Base-by-base conservation (phyloP, 2,329 filamentous ascomycete genomes). In the Neodidymelliopsis sp. region DNA sequence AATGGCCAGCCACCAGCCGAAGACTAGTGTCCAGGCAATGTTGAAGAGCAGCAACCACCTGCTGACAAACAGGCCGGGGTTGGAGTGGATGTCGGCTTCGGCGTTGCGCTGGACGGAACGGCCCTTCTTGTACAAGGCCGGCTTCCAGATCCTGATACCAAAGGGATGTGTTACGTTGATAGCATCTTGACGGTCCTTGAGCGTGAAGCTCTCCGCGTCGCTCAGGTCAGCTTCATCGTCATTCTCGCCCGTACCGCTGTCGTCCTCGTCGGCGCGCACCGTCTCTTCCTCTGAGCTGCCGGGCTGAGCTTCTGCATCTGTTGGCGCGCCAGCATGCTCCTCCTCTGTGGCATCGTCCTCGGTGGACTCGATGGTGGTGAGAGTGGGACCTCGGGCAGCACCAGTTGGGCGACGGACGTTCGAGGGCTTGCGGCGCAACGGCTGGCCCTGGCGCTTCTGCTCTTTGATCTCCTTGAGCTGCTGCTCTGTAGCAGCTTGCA, bases 151-250 rank as follows among this genome's bases (percentile, higher is more conserved):
- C 71, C 95, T 87, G 70, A 99, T 97, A 79, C 94, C 94, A 65
- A 99, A 99, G 0, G 94, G 94, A 79, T 99, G 94, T 0, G 94
- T 99, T 72, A 96, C 88, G 75, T 99, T 99, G 79, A 99, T 99
- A 58, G 94, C 94, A 71, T 96, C 87, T 75, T 99, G 94, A 46
- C 94, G 86, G 73, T 99, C 94, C 73, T 95, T 96, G 63, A 99
- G 82, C 0, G 94, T 99, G 71, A 99, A 99, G 77, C 93, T 97
- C 75, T 97, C 94, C 1, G 94, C 89, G 63, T 97, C 94, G 72
- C 93, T 97, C 40, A 92, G 67, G 50, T 89, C 85, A 49, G 77
- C 85, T 23, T 89, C 87, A 20, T 56, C 61, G 30, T 82, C 83
- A 15, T 83, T 82, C 9, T 77, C 74, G 15, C 77, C 77, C 11